Conservation (phyloP, 371 early-diverging fungal genomes). For the Circinella minor region DNA sequence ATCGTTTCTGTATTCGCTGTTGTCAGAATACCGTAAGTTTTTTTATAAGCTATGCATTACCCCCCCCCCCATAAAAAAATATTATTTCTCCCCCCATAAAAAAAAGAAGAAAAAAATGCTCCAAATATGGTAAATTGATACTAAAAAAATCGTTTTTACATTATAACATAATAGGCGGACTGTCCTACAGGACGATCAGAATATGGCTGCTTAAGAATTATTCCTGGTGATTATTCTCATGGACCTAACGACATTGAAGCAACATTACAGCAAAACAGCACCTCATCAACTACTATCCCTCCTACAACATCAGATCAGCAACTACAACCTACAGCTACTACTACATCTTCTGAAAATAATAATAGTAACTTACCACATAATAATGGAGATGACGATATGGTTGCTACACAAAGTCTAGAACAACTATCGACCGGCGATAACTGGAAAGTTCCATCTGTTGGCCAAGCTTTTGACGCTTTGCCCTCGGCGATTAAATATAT, state of each 20-base stretch:
- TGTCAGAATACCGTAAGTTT: slow-evolving; percentile 23
- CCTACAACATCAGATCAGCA: neutral
- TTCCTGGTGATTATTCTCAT: slow-evolving; percentile 45
- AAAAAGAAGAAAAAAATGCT: neutral
- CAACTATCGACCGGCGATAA: neutral
- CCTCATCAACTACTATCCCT: neutral
- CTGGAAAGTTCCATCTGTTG: neutral
- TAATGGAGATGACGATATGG: neutral
- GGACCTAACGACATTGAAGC: neutral
- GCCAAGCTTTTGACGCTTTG: slow-evolving; percentile 15
- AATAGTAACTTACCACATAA: slow-evolving; percentile 1
- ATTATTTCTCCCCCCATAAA: too few species aligned
- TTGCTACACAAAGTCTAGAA: slow-evolving; percentile 8
- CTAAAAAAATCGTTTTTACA: neutral
- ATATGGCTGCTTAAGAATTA: slow-evolving; percentile 43
- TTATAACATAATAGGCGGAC: slow-evolving; percentile 19
- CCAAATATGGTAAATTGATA: neutral
- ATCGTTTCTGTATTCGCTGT: slow-evolving; percentile 55
- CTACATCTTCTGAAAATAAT: neutral
- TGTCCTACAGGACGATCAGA: slow-evolving; percentile 44
- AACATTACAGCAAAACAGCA: neutral
- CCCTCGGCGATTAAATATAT: slow-evolving; percentile 7
- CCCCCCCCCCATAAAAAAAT: too few species aligned
- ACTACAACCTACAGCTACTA: neutral
- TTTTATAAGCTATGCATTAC: too few species aligned